phyloP scores from a whole-genome alignment of 2,329 filamentous ascomycete genomes.

The Rutstroemia sydowiana region DNA sequence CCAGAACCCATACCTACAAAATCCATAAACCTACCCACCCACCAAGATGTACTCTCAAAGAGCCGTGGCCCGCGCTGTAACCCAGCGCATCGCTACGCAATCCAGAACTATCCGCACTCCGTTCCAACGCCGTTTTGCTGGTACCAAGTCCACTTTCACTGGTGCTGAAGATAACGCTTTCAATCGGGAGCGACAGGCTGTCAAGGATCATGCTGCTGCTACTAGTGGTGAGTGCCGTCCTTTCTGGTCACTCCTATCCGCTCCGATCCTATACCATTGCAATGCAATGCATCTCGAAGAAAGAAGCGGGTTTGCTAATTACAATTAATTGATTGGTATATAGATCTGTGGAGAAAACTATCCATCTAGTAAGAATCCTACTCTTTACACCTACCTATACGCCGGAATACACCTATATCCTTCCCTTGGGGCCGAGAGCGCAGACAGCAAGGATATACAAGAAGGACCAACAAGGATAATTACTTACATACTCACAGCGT shows the following conservation, averaged over 20 bases:
- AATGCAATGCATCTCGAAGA: no score
- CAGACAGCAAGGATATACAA: neutral
- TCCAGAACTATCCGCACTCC: slow-evolving; percentile 49
- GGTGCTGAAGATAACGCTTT: slow-evolving; percentile 78
- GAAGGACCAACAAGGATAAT: neutral
- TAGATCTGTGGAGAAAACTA: slow-evolving; percentile 93
- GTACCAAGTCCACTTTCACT: slow-evolving; percentile 48
- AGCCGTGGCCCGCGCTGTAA: slow-evolving; percentile 47
- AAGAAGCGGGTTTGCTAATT: no score
- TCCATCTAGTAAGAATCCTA: slow-evolving; percentile 88
- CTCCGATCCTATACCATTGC: no score
- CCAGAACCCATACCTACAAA: slow-evolving; percentile 12
- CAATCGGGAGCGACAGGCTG: slow-evolving; percentile 81
- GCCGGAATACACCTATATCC: no score
- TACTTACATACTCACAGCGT: slow-evolving; percentile 45
- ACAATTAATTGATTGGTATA: neutral
- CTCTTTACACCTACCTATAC: no score
- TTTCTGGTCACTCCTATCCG: neutral
- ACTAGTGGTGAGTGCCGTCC: slow-evolving; percentile 63
- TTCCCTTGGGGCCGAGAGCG: neutral
- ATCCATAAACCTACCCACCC: slow-evolving; percentile 24
- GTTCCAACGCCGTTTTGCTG: slow-evolving; percentile 65
- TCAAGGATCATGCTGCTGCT: slow-evolving; percentile 81
- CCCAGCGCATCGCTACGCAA: slow-evolving; percentile 56
- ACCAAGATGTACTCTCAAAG: slow-evolving; percentile 66